These are phyloP conservation scores for Colletotrichum plurivorum DNA, from an alignment of 2,329 filamentous ascomycete genomes.

Conservation along the genomic window DNA sequence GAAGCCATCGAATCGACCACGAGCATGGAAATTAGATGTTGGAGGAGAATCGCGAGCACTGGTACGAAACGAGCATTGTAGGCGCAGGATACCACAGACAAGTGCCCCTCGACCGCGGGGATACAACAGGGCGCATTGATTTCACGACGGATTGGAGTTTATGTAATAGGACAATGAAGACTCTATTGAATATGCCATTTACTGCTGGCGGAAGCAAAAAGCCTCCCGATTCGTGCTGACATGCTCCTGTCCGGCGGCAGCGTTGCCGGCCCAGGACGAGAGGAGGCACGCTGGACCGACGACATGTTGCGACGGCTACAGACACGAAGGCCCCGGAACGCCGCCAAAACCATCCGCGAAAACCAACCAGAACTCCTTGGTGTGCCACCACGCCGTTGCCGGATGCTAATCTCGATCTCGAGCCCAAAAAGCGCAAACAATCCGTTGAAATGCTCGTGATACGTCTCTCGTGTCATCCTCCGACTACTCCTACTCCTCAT, in stretches of 20 bases:
- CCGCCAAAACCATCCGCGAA: constrained; percentile 39
- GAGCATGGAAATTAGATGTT: background rate
- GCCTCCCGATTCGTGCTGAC: constrained; percentile 37
- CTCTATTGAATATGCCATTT: constrained; percentile 36
- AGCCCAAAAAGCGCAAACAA: constrained; percentile 34
- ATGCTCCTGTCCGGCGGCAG: constrained; percentile 19
- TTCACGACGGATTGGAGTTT: constrained; percentile 3
- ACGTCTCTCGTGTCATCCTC: constrained; percentile 17
- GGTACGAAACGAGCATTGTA: constrained; percentile 6
- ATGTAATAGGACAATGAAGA: constrained; percentile 28
- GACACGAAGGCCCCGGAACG: constrained; percentile 39
- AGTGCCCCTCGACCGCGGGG: background rate
- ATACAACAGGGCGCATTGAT: background rate
- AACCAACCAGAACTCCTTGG: constrained; percentile 41
- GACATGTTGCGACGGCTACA: constrained; percentile 25
- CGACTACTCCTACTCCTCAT: background rate
- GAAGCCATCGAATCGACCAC: constrained; percentile 36
- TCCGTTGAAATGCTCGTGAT: constrained; percentile 34
- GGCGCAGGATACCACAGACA: constrained; percentile 21
- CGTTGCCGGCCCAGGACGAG: background rate
- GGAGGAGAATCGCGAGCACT: constrained; percentile 8
- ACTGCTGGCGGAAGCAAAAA: constrained; percentile 35
- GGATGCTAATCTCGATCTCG: constrained; percentile 40
- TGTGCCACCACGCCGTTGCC: constrained; percentile 40
- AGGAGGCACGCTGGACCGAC: constrained; percentile 17